Percentiles rank a stretch among this genome's conserved stretches.
These are phyloP conservation scores for Ceratobasidium sp. DNA, from an alignment of 1,284 basidiomycete species.

Conservation along the genomic window DNA sequence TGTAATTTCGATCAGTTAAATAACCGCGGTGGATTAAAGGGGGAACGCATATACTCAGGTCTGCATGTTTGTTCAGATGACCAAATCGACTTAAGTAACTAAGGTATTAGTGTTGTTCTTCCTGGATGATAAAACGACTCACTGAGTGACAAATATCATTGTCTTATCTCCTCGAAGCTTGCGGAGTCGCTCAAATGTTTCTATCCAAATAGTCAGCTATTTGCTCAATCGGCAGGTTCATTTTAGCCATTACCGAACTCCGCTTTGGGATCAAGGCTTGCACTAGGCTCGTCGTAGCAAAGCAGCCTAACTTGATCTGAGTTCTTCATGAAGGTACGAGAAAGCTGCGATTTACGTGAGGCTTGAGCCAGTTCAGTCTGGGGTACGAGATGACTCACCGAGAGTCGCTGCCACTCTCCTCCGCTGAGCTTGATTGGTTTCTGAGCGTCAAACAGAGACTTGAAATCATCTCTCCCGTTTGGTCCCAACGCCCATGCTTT, in stretches of 20 bases:
- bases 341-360: constrained; percentile 57
- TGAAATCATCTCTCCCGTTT: not conserved
- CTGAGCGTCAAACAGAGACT: not conserved
- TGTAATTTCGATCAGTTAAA: not conserved
- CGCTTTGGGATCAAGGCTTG: constrained; percentile 69
- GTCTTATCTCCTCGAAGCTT: constrained; percentile 70
- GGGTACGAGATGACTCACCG: constrained; percentile 60
- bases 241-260: constrained; percentile 66
- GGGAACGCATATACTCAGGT: constrained; percentile 40
- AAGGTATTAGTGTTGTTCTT: not conserved
- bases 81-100: constrained; percentile 43
- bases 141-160: constrained; percentile 76
- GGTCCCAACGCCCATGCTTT: not conserved
- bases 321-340: constrained; percentile 80
- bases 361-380: not conserved
- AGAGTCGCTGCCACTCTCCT: constrained; percentile 40
- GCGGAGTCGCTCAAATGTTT: constrained; percentile 71
- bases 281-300: constrained; percentile 78
- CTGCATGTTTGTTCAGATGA: constrained; percentile 46
- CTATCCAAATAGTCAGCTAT: constrained; percentile 53
- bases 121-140: not conserved
- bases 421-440: constrained; percentile 30
- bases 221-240: not conserved
- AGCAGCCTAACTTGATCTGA: constrained; percentile 68
- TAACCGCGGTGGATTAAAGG: not conserved